These are phyloP conservation scores for Tympanopsis confertula DNA, from an alignment of 2,329 filamentous ascomycete genomes.

Conservation along the genomic window DNA sequence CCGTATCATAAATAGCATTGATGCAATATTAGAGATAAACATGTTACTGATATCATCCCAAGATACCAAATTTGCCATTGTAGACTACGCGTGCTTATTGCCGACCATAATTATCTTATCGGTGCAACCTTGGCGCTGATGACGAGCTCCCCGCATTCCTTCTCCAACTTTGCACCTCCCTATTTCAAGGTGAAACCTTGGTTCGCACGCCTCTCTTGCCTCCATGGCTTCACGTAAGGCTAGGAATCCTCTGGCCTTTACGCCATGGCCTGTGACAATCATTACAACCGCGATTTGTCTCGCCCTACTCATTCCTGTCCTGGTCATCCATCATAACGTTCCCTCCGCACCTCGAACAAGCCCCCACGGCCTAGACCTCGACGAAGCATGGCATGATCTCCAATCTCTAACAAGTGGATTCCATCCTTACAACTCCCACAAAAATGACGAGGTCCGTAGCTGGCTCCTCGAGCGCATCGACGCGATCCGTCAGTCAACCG, in stretches of 20 bases:
- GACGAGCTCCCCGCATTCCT: no score
- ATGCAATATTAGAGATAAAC: no score
- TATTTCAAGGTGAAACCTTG: no score
- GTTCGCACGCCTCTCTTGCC: no score
- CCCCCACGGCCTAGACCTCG: conserved; percentile 61
- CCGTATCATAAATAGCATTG: no score
- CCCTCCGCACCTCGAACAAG: conserved; percentile 49
- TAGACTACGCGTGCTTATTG: no score
- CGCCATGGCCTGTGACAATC: conserved; percentile 69
- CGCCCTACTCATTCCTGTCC: conserved; percentile 59
- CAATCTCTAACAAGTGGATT: conserved; percentile 62
- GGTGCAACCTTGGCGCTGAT: no score
- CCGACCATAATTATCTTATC: no score
- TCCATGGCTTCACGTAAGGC: no score
- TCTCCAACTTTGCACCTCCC: no score
- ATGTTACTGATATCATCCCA: no score
- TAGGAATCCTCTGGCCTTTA: conserved; percentile 69
- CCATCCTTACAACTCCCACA: conserved; percentile 79
- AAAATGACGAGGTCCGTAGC: conserved; percentile 68
- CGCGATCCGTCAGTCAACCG: conserved; percentile 3
- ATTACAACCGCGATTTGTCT: conserved; percentile 69
- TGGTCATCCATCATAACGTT: conserved; percentile 66
- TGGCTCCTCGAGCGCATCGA: conserved; percentile 62
- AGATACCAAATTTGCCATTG: no score
- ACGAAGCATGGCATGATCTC: conserved; percentile 78